Base-by-base conservation (phyloP, 257 asterid species). In the Capsicum baccatum region DNA sequence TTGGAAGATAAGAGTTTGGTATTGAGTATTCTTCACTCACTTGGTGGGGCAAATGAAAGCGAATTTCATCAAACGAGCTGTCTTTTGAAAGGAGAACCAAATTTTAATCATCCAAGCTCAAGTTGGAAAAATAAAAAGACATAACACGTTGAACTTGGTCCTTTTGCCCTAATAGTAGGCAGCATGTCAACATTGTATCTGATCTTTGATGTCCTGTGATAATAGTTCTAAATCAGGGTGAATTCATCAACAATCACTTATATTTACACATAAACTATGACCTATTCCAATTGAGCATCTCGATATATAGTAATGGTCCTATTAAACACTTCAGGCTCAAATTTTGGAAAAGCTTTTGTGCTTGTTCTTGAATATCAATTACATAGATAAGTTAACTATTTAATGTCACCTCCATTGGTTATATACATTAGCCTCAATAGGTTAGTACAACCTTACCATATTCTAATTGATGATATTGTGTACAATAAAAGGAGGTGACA, bases 111-210 rank as follows among this genome's bases (percentile, higher is more conserved):
- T 6, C 59, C 59, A 11, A 71, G 33, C 55, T 50, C 0, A 47
- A 71, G 37, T 50, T 74, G 19, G 17, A 21, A 48, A 71, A 52
- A 19, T 13, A 19, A 13, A 0, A 11, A 48, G 37, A 39, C 16
- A 39, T 10, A 50, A 21, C 13, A 19, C 10, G 50, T 50, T 74
- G 81, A 26, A 8, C 44, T 50, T 21, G 81, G 19, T 44, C 12
- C 17, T 63, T 63, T 39, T 63, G 42, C 37, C 11, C 70, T 10
- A 74, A 33, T 69, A 60, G 62, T 74, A 11, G 79, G 79, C 79
- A 9, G 42, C 50, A 69, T n/a, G 79, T 42, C 79, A 16, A 16
- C 33, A 69, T 16, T 39, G 55, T 69, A 16, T 9, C 8, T 69
- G 52, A 26, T 26, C 33, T 26, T 26, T 26, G 33, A 26, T 26